Evolutionary conservation across 106 monocot genomes (phyloP).

Genomic region (Dioscorea zingiberensis): DNA sequence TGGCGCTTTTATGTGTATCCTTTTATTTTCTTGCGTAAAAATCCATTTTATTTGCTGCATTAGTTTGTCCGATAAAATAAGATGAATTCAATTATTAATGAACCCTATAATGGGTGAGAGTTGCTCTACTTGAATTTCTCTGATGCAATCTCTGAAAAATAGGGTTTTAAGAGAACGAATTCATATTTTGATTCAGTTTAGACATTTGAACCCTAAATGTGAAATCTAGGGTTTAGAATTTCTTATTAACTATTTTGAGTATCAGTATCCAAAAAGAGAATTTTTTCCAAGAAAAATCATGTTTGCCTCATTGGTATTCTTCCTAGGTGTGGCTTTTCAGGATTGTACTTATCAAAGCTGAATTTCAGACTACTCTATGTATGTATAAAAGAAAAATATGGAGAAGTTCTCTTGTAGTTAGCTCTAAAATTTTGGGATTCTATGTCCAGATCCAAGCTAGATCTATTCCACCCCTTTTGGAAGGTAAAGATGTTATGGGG

Average conservation of each 20-base stretch:
- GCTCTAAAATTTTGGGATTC: background rate
- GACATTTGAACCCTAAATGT: no score
- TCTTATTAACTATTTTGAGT: no score
- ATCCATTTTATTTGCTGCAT: background rate
- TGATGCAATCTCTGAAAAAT: no score
- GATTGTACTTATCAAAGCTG: background rate
- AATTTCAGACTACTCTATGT: background rate
- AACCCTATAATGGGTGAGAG: no score
- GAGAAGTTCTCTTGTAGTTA: background rate
- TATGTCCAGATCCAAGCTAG: conserved; percentile 76
- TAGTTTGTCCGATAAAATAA: background rate
- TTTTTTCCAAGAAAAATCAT: background rate
- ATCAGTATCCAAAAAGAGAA: background rate
- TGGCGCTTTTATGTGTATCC: background rate
- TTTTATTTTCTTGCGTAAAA: background rate
- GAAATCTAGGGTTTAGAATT: no score
- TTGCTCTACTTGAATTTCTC: background rate
- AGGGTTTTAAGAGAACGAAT: no score
- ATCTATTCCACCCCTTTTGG: conserved; percentile 68
- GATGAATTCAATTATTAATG: background rate
- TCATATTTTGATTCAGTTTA: no score
- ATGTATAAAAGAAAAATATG: background rate
- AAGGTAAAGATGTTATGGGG: conserved; percentile 86
- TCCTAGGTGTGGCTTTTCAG: background rate
- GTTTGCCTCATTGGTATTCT: background rate